Conservation (phyloP, 2,329 filamentous ascomycete species). For the Lachnellula occidentalis region DNA sequence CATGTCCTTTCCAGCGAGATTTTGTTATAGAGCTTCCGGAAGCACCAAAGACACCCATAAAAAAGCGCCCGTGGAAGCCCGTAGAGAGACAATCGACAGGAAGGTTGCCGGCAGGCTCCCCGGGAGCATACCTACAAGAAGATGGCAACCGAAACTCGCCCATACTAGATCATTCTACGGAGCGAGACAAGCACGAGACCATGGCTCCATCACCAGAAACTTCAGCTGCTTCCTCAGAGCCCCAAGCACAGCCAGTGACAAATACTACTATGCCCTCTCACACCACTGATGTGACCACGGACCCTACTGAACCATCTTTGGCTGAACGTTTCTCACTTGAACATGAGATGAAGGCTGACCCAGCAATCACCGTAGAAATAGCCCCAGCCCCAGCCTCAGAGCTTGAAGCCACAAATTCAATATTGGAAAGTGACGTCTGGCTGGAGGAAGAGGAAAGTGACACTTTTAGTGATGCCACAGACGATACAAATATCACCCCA, state of each 20-base stretch:
- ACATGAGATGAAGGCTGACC: not conserved
- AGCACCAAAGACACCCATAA: constrained; percentile 57
- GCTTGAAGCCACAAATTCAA: not conserved
- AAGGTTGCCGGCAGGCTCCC: constrained; percentile 4
- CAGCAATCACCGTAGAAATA: too few relatives aligned
- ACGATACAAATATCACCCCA: constrained; percentile 24
- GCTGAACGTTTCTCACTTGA: not conserved
- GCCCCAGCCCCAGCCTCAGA: not conserved
- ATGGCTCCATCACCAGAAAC: not conserved
- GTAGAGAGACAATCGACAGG: constrained; percentile 25
- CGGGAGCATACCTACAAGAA: constrained; percentile 7
- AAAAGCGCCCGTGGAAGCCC: constrained; percentile 65
- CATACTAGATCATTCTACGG: not conserved
- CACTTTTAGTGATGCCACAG: constrained; percentile 24
- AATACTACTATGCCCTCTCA: not conserved
- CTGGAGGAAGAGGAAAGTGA: constrained; percentile 17
- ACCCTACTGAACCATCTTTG: not conserved
- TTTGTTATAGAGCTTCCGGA: constrained; percentile 73
- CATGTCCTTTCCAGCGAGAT: constrained; percentile 74
- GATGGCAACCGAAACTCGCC: not conserved
- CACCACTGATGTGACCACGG: not conserved
- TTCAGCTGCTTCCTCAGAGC: not conserved
- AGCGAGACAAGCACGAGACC: not conserved
- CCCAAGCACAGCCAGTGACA: too few relatives aligned
- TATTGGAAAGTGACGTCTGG: not conserved